A percentile compares a stretch with the other conserved stretches of the same genome.
phyloP scores from a whole-genome alignment of 2,329 filamentous ascomycete genomes.

The Podosphaera fusca region DNA sequence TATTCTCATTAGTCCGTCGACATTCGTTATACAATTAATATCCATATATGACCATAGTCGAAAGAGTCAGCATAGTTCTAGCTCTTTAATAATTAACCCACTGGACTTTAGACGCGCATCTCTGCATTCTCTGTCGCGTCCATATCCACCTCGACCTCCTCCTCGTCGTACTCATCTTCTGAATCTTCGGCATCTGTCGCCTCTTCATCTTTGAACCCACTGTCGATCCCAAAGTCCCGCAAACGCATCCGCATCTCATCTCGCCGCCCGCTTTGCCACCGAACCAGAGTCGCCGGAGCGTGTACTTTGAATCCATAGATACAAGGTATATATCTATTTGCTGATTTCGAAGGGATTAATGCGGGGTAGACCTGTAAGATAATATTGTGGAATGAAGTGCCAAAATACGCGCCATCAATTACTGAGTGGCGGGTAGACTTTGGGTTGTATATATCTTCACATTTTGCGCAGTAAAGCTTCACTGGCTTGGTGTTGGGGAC shows the following conservation, averaged over 20 bases:
- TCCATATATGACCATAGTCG: too few species aligned
- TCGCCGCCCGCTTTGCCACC: conserved; percentile 71
- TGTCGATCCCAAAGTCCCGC: conserved; percentile 47
- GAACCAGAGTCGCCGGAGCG: conserved; percentile 60
- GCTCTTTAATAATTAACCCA: too few species aligned
- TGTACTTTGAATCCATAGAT: conserved; percentile 95
- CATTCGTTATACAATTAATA: too few species aligned
- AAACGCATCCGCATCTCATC: conserved; percentile 66
- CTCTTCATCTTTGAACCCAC: conserved; percentile 52
- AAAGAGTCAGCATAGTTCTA: too few species aligned
- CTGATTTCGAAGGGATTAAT: conserved; percentile 65
- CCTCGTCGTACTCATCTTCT: conserved; percentile 24
- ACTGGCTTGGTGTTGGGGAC: conserved; percentile 70
- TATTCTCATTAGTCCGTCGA: too few species aligned
- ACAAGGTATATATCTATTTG: conserved; percentile 66
- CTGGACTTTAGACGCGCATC: too few species aligned
- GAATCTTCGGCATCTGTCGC: conserved; percentile 38
- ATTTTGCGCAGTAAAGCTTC: conserved; percentile 90
- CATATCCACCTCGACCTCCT: conserved; percentile 14
- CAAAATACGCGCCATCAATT: conserved; percentile 96
- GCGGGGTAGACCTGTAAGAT: conserved; percentile 95
- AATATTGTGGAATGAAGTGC: conserved; percentile 95
- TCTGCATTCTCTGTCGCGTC: conserved; percentile 8
- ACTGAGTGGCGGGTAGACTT: conserved; percentile 88
- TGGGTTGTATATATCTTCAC: conserved; percentile 96